Conservation (phyloP, 31 red algal species). For the Endocladia muricata region DNA sequence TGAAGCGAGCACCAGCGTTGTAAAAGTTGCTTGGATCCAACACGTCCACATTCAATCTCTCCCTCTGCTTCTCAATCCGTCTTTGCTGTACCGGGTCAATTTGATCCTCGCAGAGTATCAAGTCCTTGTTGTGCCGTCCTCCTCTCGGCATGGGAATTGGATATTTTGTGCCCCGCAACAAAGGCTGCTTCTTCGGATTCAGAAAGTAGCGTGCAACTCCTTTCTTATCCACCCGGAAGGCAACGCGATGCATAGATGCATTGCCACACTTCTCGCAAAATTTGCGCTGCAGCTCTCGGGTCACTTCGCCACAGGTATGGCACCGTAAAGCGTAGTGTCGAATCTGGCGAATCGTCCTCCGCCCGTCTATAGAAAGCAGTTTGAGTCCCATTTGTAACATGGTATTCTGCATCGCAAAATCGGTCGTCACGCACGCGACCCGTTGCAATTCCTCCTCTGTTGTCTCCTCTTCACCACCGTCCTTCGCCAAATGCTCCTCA, state of each 20-base stretch:
- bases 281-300: constrained; percentile 54
- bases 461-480: constrained; percentile 29
- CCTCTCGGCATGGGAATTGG: constrained; percentile 85
- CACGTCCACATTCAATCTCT: constrained; percentile 58
- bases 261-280: constrained; percentile 91
- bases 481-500: constrained; percentile 51
- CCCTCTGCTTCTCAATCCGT: constrained; percentile 43
- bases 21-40: constrained; percentile 64
- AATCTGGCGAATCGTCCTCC: constrained; percentile 54
- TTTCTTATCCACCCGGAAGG: constrained; percentile 66
- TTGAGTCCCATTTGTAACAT: constrained; percentile 85
- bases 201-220: constrained; percentile 58
- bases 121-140: constrained; percentile 75
- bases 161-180: constrained; percentile 80
- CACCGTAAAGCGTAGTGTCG: constrained; percentile 73
- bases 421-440: constrained; percentile 80
- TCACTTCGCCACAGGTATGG: constrained; percentile 60
- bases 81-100: constrained; percentile 53
- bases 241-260: constrained; percentile 59
- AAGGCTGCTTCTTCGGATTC: constrained; percentile 61
- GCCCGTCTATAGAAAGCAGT: constrained; percentile 70
- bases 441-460: constrained; percentile 31
- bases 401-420: constrained; percentile 94
- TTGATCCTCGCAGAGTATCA: constrained; percentile 84
- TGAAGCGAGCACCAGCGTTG: constrained; percentile 63